Evolutionary conservation across 352 stramenopile genomes (phyloP).

Genomic region (Globisporangium canariense): DNA sequence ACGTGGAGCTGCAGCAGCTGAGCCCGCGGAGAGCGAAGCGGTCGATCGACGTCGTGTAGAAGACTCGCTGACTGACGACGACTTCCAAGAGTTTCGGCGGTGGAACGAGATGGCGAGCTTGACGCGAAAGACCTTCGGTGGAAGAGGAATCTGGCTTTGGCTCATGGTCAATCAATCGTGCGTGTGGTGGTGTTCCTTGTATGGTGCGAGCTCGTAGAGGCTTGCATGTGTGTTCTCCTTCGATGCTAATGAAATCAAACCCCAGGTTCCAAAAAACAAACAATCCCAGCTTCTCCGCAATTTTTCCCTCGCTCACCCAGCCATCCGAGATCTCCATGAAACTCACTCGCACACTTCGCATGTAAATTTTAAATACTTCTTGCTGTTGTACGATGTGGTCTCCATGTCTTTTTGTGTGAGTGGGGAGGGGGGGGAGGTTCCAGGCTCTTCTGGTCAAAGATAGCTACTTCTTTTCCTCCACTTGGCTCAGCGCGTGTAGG

Average conservation of each 20-base stretch:
- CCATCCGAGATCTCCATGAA: neutral
- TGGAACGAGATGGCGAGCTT: neutral
- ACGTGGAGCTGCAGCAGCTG: conserved; percentile 18
- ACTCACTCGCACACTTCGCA: neutral
- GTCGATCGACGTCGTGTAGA: conserved; percentile 49
- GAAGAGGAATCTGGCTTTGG: conserved; percentile 20
- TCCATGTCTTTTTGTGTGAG: neutral
- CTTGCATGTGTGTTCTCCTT: conserved; percentile 17
- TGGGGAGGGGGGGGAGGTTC: neutral
- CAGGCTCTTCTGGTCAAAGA: neutral
- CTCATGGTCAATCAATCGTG: conserved; percentile 12
- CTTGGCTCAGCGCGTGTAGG: conserved; percentile 24
- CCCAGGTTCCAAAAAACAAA: conserved; percentile 12
- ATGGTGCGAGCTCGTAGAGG: conserved; percentile 12
- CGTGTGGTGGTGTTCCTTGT: conserved; percentile 16
- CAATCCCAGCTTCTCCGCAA: neutral
- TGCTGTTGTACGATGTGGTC: neutral
- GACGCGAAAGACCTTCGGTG: conserved; percentile 13
- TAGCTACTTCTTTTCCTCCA: conserved; percentile 1
- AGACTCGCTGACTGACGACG: neutral
- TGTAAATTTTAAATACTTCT: conserved; percentile 17
- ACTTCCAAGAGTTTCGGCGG: neutral
- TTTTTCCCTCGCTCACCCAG: neutral
- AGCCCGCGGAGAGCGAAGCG: conserved; percentile 23
- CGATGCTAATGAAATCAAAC: conserved; percentile 10